Percentiles rank a stretch among this genome's conserved stretches.
Evolutionary conservation across 169 alveolate genomes (phyloP).

Genomic region (Cryptosporidium ubiquitum): DNA sequence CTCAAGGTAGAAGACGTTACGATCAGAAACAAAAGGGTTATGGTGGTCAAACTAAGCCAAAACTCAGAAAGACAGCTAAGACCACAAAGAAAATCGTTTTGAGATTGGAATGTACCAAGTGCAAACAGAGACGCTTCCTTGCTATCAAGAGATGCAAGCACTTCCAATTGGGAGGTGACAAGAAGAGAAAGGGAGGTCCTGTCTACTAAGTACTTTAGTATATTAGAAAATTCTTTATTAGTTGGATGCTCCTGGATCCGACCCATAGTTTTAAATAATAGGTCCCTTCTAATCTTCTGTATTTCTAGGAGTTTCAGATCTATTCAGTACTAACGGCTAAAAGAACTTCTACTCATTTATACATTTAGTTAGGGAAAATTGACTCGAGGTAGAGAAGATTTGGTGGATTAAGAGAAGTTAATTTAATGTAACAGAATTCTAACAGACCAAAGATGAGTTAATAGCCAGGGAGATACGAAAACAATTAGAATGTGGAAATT

Average conservation of each 20-base stretch:
- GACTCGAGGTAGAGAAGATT: neutral
- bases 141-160: conserved; percentile 99
- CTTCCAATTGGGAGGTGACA: conserved; percentile 97
- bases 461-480: neutral
- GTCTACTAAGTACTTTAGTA: conserved; percentile 29
- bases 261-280: neutral
- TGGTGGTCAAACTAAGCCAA: conserved; percentile 99
- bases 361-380: neutral
- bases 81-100: conserved; percentile 98
- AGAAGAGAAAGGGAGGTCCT: conserved; percentile 88
- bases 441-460: neutral
- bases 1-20: conserved; percentile 98
- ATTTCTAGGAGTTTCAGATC: neutral
- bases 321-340: neutral
- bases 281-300: conserved; percentile 20
- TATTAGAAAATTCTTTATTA: neutral
- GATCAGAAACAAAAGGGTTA: conserved; percentile 98
- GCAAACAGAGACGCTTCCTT: conserved; percentile 95
- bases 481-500: neutral
- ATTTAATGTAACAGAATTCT: neutral
- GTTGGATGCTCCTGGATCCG: neutral
- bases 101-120: conserved; percentile 96
- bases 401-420: neutral
- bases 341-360: neutral
- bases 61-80: conserved; percentile 98